Evolutionary conservation across 1,284 basidiomycete species (phyloP).

Genomic region (Puccinia novopanici): DNA sequence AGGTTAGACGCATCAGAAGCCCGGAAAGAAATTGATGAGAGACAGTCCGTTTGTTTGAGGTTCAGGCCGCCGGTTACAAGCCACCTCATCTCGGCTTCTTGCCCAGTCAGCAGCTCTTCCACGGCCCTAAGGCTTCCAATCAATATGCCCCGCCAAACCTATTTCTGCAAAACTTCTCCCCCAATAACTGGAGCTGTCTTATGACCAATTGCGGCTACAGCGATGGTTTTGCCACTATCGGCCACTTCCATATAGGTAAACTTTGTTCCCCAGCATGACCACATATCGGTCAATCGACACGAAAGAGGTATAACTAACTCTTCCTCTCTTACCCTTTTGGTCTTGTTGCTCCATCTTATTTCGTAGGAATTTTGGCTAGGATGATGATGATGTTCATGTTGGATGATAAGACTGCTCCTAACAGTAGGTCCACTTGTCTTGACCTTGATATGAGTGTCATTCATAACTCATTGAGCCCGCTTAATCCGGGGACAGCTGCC

Average conservation of each 20-base stretch:
- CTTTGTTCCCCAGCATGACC: background rate
- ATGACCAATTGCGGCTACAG: slow-evolving; percentile 45
- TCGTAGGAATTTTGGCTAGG: slow-evolving; percentile 38
- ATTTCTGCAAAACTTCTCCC: slow-evolving; percentile 31
- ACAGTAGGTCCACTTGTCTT: slow-evolving; percentile 25
- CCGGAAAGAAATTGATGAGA: background rate
- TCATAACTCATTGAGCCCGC: background rate
- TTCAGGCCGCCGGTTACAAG: slow-evolving; percentile 43
- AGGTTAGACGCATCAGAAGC: background rate
- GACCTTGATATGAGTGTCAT: no score
- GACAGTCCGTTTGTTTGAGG: background rate
- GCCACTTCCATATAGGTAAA: slow-evolving; percentile 45
- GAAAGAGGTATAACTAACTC: background rate
- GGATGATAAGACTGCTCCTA: slow-evolving; percentile 30
- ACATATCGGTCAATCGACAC: background rate
- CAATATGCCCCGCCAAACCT: slow-evolving; percentile 43
- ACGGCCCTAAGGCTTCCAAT: background rate
- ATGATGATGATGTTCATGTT: slow-evolving; percentile 45
- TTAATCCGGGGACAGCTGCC: slow-evolving; percentile 6
- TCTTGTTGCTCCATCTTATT: background rate
- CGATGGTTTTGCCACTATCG: slow-evolving; percentile 29
- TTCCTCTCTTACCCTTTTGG: background rate
- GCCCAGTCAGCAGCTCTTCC: slow-evolving; percentile 13
- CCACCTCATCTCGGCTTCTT: slow-evolving; percentile 28
- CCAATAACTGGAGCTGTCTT: slow-evolving; percentile 30